Evolutionary conservation across 257 asterid genomes (phyloP).

Genomic region (Verbena officinalis): DNA sequence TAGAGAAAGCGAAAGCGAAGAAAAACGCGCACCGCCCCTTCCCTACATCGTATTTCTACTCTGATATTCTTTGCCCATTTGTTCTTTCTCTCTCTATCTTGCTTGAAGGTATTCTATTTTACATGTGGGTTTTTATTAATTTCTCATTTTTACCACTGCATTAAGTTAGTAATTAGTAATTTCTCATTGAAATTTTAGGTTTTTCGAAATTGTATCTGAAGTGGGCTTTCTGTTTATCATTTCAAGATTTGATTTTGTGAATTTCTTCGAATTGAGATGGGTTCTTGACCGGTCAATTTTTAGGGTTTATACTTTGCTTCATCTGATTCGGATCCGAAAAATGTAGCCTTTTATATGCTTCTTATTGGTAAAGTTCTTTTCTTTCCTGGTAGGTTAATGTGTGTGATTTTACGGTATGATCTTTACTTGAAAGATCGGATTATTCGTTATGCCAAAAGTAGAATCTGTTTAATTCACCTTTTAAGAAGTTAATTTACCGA

Average conservation of each 20-base stretch:
- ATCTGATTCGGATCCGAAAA: conserved; percentile 34
- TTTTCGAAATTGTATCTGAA: conserved; percentile 19
- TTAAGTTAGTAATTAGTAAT: conserved; percentile 1
- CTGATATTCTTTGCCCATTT: conserved; percentile 26
- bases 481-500: neutral
- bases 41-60: conserved; percentile 12
- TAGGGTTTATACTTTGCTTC: conserved; percentile 42
- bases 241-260: conserved; percentile 4
- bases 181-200: conserved; percentile 16
- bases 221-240: conserved; percentile 19
- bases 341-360: conserved; percentile 14
- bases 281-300: conserved; percentile 23
- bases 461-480: conserved; percentile 10
- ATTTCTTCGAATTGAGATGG: conserved; percentile 17
- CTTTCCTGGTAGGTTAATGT: conserved; percentile 28
- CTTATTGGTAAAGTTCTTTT: conserved; percentile 25
- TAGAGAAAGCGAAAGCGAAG: conserved; percentile 36
- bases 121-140: conserved; percentile 10
- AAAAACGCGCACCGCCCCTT: conserved; percentile 24
- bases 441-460: conserved; percentile 19
- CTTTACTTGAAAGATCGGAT: conserved; percentile 13
- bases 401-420: conserved; percentile 5
- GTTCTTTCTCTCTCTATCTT: conserved; percentile 9
- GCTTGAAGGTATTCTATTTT: conserved; percentile 29
- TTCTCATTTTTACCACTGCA: conserved; percentile 1